Evolutionary conservation across 140 eudicot species (phyloP).

Genomic region (Erigeron philadelphicus): DNA sequence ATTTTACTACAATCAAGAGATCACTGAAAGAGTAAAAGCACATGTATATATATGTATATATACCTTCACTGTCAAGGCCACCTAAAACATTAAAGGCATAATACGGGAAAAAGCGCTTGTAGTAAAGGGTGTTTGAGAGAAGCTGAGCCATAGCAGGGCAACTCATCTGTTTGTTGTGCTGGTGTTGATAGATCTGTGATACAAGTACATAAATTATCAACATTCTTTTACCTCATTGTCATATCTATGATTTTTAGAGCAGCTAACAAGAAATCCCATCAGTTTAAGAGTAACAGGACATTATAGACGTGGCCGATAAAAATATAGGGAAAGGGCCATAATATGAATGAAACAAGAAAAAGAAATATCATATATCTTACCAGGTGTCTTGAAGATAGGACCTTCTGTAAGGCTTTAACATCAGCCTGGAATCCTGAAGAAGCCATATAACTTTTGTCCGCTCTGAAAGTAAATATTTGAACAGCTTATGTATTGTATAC

Average conservation of each 20-base stretch:
- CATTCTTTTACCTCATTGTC: slow-evolving; percentile 1
- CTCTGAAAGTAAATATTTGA: slow-evolving; percentile 44
- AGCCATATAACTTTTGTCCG: slow-evolving; percentile 87
- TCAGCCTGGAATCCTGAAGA: slow-evolving; percentile 99
- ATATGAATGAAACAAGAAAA: not conserved
- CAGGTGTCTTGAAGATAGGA: slow-evolving; percentile 81
- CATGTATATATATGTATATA: not conserved
- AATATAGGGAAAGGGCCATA: not conserved
- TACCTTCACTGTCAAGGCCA: slow-evolving; percentile 94
- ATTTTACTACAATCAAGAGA: slow-evolving; percentile 12
- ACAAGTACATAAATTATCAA: slow-evolving; percentile 11
- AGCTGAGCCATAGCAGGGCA: slow-evolving; percentile 99
- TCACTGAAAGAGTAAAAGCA: not conserved
- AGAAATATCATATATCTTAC: slow-evolving; percentile 37
- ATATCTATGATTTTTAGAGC: not conserved
- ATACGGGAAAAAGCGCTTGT: slow-evolving; percentile 94
- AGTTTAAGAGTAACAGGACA: not conserved
- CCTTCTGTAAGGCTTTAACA: slow-evolving; percentile 91
- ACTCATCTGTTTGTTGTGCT: slow-evolving; percentile 97
- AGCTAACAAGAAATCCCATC: not conserved
- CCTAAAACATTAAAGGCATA: slow-evolving; percentile 94
- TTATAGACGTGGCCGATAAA: not conserved
- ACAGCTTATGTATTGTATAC: not conserved
- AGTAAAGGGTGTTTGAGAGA: slow-evolving; percentile 92
- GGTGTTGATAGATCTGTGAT: slow-evolving; percentile 79